phyloP scores from a whole-genome alignment of 2,329 filamentous ascomycete species.

The Alternaria brassicicola region DNA sequence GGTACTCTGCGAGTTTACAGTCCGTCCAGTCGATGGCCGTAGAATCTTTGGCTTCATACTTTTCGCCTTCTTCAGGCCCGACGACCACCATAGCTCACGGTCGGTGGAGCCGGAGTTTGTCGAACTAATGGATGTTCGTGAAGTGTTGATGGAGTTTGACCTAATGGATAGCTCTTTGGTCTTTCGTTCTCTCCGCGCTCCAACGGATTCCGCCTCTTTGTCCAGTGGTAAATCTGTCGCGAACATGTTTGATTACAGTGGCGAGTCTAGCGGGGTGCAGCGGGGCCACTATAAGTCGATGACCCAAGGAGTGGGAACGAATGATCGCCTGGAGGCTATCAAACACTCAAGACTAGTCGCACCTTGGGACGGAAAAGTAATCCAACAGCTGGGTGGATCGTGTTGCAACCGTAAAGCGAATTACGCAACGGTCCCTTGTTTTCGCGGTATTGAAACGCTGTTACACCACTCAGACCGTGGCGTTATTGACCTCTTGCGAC shows the following conservation, averaged over 20 bases:
- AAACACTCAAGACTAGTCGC: constrained; percentile 7
- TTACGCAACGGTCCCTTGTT: constrained; percentile 35
- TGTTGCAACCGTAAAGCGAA: constrained; percentile 29
- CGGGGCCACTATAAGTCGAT: constrained; percentile 25
- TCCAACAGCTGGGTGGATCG: constrained; percentile 29
- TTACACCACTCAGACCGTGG: constrained; percentile 36
- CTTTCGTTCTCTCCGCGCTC: constrained; percentile 46
- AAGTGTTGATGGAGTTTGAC: constrained; percentile 36
- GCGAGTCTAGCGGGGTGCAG: constrained; percentile 13
- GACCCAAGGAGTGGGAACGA: constrained; percentile 18
- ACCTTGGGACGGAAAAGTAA: constrained; percentile 25
- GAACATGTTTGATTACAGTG: constrained; percentile 42
- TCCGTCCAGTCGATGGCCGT: constrained; percentile 30
- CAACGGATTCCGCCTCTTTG: constrained; percentile 45
- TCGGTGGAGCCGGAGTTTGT: constrained; percentile 35
- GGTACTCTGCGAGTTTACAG: constrained; percentile 17
- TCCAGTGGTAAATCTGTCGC: constrained; percentile 49
- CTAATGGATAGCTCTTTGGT: constrained; percentile 33
- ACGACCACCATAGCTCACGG: constrained; percentile 42
- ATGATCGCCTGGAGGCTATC: constrained; percentile 4
- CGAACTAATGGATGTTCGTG: constrained; percentile 33
- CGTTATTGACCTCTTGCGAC: constrained; percentile 36
- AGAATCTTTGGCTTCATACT: constrained; percentile 27
- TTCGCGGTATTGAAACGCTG: constrained; percentile 21
- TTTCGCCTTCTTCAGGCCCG: constrained; percentile 43